Evolutionary conservation across 148 eudicot genomes (phyloP).

Genomic region (Vaccinium darrowii): DNA sequence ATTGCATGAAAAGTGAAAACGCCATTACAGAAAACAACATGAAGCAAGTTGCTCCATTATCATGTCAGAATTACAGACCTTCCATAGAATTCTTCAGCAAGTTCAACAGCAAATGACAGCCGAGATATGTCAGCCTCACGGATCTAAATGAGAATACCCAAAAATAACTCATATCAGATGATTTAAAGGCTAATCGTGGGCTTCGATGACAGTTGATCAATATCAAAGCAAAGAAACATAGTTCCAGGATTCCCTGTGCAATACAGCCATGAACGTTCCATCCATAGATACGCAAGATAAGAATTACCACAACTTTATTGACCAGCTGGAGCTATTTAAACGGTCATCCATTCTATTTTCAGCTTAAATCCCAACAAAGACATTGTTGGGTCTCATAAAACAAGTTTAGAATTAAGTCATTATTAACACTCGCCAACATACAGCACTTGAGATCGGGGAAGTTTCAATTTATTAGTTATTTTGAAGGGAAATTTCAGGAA

Average conservation of each 20-base stretch:
- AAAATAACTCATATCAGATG: background rate
- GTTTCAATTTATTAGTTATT: background rate
- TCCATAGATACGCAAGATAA: background rate
- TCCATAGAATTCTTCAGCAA: constrained; percentile 99
- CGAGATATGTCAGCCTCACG: constrained; percentile 99
- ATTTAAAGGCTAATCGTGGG: background rate
- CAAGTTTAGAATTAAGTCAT: background rate
- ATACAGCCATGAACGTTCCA: background rate
- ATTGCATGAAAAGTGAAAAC: constrained; percentile 1
- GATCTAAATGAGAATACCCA: constrained; percentile 40
- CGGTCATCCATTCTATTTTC: background rate
- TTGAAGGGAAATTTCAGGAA: background rate
- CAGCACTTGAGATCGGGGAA: background rate
- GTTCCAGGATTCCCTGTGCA: background rate
- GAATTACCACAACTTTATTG: background rate
- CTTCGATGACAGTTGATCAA: background rate
- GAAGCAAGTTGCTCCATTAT: background rate
- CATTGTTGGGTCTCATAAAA: background rate
- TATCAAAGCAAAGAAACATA: constrained; percentile 4
- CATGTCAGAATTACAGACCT: constrained; percentile 44
- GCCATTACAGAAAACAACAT: background rate
- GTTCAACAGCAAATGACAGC: constrained; percentile 95
- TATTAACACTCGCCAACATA: background rate
- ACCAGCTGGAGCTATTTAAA: background rate
- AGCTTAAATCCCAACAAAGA: background rate